Percentiles rank a stretch among this genome's conserved stretches.
phyloP scores from a whole-genome alignment of 345 rosid species.

The Eucalyptus curtisii region DNA sequence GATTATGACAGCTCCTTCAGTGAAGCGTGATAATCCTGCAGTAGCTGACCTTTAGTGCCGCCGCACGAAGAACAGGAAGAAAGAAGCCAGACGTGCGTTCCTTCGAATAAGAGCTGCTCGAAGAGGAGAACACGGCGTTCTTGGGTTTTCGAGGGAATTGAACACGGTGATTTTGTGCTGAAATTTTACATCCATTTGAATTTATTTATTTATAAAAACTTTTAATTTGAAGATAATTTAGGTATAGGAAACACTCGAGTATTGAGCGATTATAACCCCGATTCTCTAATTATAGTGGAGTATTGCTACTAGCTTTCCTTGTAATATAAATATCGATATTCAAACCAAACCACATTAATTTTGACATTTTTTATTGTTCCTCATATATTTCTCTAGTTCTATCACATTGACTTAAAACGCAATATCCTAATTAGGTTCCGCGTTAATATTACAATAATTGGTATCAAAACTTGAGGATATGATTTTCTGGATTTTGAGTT shows the following conservation, averaged over 20 bases:
- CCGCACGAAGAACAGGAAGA: background rate
- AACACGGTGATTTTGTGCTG: too few relatives aligned
- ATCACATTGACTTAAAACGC: too few relatives aligned
- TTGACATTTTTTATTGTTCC: background rate
- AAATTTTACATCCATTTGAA: too few relatives aligned
- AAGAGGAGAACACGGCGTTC: background rate
- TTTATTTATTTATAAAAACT: too few relatives aligned
- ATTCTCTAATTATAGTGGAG: too few relatives aligned
- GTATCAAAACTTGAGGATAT: too few relatives aligned
- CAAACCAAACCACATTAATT: fast-evolving
- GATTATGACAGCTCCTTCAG: background rate
- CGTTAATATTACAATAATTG: too few relatives aligned
- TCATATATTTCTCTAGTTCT: background rate
- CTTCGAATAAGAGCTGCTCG: background rate
- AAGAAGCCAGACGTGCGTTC: background rate
- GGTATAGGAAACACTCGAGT: fast-evolving
- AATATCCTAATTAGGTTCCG: background rate
- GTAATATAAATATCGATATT: too few relatives aligned
- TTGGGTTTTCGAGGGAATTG: background rate
- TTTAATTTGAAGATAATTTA: too few relatives aligned
- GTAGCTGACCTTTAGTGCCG: background rate
- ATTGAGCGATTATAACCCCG: fast-evolving
- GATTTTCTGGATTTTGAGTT: too few relatives aligned
- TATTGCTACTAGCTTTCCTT: background rate
- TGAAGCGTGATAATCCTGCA: background rate